phyloP scores from a whole-genome alignment of 192 early-diverging fungal genomes.

The Umbelopsis sp. region DNA sequence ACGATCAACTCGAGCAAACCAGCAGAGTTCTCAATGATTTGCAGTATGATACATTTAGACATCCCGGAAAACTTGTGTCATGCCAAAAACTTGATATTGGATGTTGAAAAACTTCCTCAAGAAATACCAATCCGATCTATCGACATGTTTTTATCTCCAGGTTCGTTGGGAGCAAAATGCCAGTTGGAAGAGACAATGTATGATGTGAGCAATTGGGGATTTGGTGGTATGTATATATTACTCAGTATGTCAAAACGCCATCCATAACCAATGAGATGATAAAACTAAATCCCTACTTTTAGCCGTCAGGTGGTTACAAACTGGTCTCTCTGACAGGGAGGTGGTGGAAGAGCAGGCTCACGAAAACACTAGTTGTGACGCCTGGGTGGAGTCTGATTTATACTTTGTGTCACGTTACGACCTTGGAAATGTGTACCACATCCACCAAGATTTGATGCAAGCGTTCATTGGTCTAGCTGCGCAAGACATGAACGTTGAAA shows the following conservation, averaged over 20 bases:
- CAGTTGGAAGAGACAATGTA: slow-evolving; percentile 17
- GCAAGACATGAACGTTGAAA: slow-evolving; percentile 2
- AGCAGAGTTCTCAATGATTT: slow-evolving; percentile 2
- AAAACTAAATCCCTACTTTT: neutral
- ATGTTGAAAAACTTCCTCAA: slow-evolving; percentile 3
- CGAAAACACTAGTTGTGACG: slow-evolving; percentile 20
- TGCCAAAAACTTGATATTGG: slow-evolving; percentile 5
- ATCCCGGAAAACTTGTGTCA: slow-evolving; percentile 25
- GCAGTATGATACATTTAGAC: slow-evolving; percentile 16
- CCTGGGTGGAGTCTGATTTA: slow-evolving; percentile 21
- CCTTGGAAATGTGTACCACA: slow-evolving; percentile 25
- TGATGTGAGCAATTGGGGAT: slow-evolving; percentile 10
- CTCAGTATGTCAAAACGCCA: neutral
- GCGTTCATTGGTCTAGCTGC: slow-evolving; percentile 16
- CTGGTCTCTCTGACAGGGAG: neutral
- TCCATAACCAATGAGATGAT: too few species aligned
- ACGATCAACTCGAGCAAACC: neutral
- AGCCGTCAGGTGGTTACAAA: slow-evolving; percentile 10
- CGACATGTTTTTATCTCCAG: slow-evolving; percentile 16
- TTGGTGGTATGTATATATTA: slow-evolving; percentile 15
- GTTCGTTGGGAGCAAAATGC: slow-evolving; percentile 2
- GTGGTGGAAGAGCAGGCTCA: neutral
- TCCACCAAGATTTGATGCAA: slow-evolving; percentile 28
- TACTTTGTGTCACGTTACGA: slow-evolving; percentile 22
- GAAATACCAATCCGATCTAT: neutral